These are phyloP conservation scores for Raphidocelis subcapitata DNA, from an alignment of 139 green algal genomes.

Conservation along the genomic window DNA sequence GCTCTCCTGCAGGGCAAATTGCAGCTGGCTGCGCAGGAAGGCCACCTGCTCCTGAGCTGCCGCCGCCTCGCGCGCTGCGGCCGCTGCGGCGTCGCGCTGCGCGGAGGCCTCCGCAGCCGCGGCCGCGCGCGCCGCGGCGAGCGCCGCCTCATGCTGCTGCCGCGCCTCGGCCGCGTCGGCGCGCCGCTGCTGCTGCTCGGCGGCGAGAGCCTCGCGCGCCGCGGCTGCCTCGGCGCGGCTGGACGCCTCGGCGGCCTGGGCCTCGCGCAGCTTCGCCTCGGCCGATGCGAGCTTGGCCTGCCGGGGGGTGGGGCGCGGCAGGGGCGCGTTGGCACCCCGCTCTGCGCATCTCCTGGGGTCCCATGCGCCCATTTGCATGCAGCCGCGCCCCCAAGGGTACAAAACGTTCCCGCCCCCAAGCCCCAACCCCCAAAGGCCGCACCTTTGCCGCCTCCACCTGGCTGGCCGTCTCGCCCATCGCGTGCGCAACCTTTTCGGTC, in stretches of 20 bases:
- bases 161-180: slow-evolving; percentile 9
- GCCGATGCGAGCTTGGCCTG: slow-evolving; percentile 24
- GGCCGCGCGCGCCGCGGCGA: not conserved
- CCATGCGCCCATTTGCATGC: too few species aligned
- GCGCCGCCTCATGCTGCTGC: slow-evolving; percentile 22
- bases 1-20: slow-evolving; percentile 51
- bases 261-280: slow-evolving; percentile 32
- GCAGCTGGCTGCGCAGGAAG: slow-evolving; percentile 56
- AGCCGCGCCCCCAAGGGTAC: not conserved
- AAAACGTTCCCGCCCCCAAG: too few species aligned
- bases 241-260: slow-evolving; percentile 25
- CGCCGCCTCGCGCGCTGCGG: not conserved
- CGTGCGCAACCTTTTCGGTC: slow-evolving; percentile 48
- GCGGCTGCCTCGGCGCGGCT: slow-evolving; percentile 27
- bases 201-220: slow-evolving; percentile 15
- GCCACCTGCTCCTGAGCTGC: slow-evolving; percentile 1
- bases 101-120: slow-evolving; percentile 12
- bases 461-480: slow-evolving; percentile 35
- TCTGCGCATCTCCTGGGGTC: too few species aligned
- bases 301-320: not conserved
- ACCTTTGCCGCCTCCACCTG: slow-evolving; percentile 35
- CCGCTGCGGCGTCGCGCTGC: too few species aligned
- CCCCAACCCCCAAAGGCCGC: too few species aligned
- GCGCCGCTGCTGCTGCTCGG: slow-evolving; percentile 13
- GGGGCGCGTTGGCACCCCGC: not conserved